These are phyloP conservation scores for Quercus tomentella DNA, from an alignment of 331 rosid species.

Conservation along the genomic window DNA sequence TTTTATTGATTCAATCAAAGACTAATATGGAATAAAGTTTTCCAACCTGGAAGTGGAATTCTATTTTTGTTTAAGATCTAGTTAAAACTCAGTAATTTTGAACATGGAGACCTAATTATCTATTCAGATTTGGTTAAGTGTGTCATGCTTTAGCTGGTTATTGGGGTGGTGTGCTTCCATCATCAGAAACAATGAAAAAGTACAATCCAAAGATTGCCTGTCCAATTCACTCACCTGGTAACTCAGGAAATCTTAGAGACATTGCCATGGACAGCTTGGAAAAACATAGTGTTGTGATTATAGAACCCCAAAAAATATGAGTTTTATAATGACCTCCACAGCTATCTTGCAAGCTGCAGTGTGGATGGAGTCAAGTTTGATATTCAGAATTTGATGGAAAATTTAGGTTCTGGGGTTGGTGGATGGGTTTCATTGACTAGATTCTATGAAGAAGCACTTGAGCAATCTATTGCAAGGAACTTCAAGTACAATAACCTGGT, in stretches of 20 bases:
- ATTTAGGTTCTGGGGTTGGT: conserved; percentile 61
- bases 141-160: conserved; percentile 81
- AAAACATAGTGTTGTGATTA: conserved; percentile 60
- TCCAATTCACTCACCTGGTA: conserved; percentile 62
- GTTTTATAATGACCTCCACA: conserved; percentile 61
- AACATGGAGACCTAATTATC: background rate
- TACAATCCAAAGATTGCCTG: conserved; percentile 46
- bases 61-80: background rate
- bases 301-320: conserved; percentile 41
- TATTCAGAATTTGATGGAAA: conserved; percentile 60
- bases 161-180: conserved; percentile 72
- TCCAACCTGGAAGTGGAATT: conserved; percentile 1
- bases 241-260: conserved; percentile 43
- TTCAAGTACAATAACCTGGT: conserved; percentile 49
- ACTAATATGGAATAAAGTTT: conserved; percentile 42
- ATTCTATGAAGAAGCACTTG: conserved; percentile 59
- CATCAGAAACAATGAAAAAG: conserved; percentile 46
- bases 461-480: conserved; percentile 51
- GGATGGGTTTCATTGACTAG: conserved; percentile 54
- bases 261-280: conserved; percentile 54
- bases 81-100: background rate
- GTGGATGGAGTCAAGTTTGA: conserved; percentile 76
- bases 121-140: conserved; percentile 46
- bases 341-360: conserved; percentile 58
- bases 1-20: conserved; percentile 50